Evolutionary conservation across 2,329 filamentous ascomycete genomes (phyloP), one percentile per base, ranked within the genome.

Genomic region (Fusarium coicis): DNA sequence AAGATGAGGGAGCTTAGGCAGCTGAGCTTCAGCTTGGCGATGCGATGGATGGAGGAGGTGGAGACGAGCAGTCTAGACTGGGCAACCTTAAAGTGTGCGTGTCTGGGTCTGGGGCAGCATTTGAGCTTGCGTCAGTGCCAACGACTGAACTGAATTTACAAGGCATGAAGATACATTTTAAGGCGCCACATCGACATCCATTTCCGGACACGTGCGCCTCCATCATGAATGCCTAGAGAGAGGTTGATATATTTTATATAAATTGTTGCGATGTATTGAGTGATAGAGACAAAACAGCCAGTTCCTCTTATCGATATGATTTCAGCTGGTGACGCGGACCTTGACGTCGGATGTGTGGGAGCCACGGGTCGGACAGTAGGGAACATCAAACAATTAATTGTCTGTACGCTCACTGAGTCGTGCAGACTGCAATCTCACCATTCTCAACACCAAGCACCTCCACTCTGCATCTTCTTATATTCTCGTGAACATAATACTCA

Each of bases 101-200:
- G 65, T 56, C 74, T 69, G 56, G 64, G 66, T 37, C 36, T 37
- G 36, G 36, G 36, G 36, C 10, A 19, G 18, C 18, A 37, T 49
- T 59, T 58, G 65, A 54, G 76, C 76, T 77, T 78, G 76, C 76
- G 76, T 77, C 76, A 77, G 76, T 76, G 57, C 43, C 54, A 66
- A 40, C 23, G n/a, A 44, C 28, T 19, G 32, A 34, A 34, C 32
- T 34, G 46, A 43, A 37, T 62, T 57, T 47, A 50, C 18, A 36
- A 54, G 46, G 34, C 32, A 46, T 32, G 34, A 42, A 36, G 26
- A 43, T 21, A 37, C 37, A 61, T 40, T 52, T 66, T 55, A 61
- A 76, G 70, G 70, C 74, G 75, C 75, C 75, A 77, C 75, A 59
- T 49, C 49, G 10, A 43, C 9, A 43, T 36, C 66, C 64, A 44